phyloP scores from a whole-genome alignment of 2,329 filamentous ascomycete genomes.

The Nemania sp. region DNA sequence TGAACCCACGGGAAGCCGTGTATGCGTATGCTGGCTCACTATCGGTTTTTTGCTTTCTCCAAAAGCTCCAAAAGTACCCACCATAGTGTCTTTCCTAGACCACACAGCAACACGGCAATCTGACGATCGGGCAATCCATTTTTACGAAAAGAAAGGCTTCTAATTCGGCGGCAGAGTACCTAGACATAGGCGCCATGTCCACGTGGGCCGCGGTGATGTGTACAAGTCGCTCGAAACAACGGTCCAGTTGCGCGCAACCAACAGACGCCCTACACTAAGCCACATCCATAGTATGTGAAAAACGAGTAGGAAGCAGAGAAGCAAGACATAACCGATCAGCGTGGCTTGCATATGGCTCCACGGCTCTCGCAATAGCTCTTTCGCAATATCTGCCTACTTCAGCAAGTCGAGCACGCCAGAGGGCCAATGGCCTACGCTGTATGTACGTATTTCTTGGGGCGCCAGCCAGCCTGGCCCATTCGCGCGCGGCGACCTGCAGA shows the following conservation, averaged over 20 bases:
- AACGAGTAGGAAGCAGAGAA: background rate
- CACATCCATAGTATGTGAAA: too few relatives aligned
- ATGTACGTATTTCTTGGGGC: constrained; percentile 14
- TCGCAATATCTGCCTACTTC: constrained; percentile 1
- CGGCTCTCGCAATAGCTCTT: background rate
- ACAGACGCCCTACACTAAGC: too few relatives aligned
- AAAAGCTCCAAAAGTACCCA: too few relatives aligned
- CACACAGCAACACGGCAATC: too few relatives aligned
- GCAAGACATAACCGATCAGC: background rate
- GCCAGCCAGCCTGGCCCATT: constrained; percentile 19
- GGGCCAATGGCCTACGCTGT: constrained; percentile 30
- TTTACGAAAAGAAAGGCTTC: background rate
- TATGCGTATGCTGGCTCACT: background rate
- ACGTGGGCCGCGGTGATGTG: constrained; percentile 16
- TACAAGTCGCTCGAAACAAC: constrained; percentile 1
- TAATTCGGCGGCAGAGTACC: background rate
- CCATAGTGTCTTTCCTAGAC: too few relatives aligned
- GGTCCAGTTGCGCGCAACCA: constrained; percentile 1
- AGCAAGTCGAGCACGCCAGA: constrained; percentile 1
- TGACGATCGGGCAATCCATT: constrained; percentile 1
- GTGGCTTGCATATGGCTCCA: constrained; percentile 15
- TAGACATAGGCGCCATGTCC: constrained; percentile 7
- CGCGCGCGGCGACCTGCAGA: constrained; percentile 32
- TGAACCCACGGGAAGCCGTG: background rate
- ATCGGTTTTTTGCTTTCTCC: constrained; percentile 6